These are phyloP conservation scores for Hibiscus trionum DNA, from an alignment of 345 rosid species.

Conservation along the genomic window DNA sequence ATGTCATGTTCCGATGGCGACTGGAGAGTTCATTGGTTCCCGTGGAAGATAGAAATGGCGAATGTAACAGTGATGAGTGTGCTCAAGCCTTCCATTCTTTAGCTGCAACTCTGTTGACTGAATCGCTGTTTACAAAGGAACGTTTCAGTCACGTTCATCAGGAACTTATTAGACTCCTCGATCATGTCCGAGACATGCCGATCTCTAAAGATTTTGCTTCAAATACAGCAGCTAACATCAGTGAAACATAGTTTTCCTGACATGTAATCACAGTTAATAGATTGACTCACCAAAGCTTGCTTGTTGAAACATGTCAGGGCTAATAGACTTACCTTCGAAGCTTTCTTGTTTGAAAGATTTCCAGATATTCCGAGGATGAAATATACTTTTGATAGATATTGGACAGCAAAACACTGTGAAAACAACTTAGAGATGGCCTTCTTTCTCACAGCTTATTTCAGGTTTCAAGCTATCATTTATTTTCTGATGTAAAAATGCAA, in stretches of 20 bases:
- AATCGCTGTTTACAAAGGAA: constrained; percentile 55
- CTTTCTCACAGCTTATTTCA: background rate
- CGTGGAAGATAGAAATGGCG: constrained; percentile 36
- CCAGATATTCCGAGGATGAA: background rate
- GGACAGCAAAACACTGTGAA: background rate
- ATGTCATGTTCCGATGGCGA: constrained; percentile 69
- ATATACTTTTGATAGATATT: background rate
- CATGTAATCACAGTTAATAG: background rate
- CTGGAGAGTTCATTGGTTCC: constrained; percentile 37
- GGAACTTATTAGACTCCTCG: constrained; percentile 51
- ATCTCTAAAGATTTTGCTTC: constrained; percentile 28
- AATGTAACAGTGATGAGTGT: constrained; percentile 42
- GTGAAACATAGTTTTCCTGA: constrained; percentile 26
- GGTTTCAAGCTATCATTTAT: background rate
- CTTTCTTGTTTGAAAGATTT: constrained; percentile 1
- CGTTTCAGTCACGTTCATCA: constrained; percentile 48
- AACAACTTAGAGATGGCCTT: background rate
- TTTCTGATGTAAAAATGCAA: background rate
- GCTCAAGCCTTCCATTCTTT: constrained; percentile 60
- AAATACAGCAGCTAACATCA: constrained; percentile 31
- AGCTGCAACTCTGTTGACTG: constrained; percentile 54
- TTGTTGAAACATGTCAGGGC: background rate
- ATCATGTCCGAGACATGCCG: constrained; percentile 50
- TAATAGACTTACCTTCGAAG: constrained; percentile 1
- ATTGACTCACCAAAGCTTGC: constrained; percentile 1